Conservation (phyloP, 106 monocot genomes). For the Iris macrosiphon region DNA sequence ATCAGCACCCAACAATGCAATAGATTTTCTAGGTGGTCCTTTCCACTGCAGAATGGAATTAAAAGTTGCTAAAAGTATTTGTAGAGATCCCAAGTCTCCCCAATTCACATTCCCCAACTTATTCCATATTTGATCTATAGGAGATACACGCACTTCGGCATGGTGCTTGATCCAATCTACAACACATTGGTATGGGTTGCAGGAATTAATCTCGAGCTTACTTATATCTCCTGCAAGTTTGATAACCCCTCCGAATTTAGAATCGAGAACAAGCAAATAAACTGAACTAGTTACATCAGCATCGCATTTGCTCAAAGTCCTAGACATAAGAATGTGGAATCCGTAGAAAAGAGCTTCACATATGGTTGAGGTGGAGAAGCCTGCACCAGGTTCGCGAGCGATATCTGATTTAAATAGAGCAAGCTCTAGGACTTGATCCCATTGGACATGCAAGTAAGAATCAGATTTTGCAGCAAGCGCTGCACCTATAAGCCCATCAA, state of each 20-base stretch:
- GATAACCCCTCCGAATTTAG: conserved; percentile 28
- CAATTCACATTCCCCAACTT: conserved; percentile 32
- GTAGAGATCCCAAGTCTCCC: conserved; percentile 35
- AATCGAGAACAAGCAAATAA: conserved; percentile 25
- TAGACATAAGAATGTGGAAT: conserved; percentile 24
- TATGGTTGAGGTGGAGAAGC: conserved; percentile 10
- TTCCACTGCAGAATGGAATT: conserved; percentile 18
- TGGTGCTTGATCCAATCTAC: conserved; percentile 30
- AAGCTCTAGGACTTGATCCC: conserved; percentile 25
- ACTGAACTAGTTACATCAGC: neutral
- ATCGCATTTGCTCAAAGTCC: conserved; percentile 15
- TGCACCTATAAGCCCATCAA: conserved; percentile 14
- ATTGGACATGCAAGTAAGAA: neutral
- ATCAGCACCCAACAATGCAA: conserved; percentile 17
- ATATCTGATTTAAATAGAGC: conserved; percentile 16
- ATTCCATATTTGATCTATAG: conserved; percentile 32
- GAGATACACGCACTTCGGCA: conserved; percentile 22
- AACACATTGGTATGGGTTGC: conserved; percentile 13
- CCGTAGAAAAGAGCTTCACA: conserved; percentile 28
- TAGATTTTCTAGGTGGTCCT: conserved; percentile 17
- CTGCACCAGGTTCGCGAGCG: neutral
- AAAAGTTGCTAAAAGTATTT: conserved; percentile 30
- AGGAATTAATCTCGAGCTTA: conserved; percentile 13
- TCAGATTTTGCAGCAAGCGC: conserved; percentile 4
- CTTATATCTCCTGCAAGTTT: conserved; percentile 26